These are phyloP conservation scores for Priceomyces medius DNA, from an alignment of 805 yeast genomes.

Conservation along the genomic window DNA sequence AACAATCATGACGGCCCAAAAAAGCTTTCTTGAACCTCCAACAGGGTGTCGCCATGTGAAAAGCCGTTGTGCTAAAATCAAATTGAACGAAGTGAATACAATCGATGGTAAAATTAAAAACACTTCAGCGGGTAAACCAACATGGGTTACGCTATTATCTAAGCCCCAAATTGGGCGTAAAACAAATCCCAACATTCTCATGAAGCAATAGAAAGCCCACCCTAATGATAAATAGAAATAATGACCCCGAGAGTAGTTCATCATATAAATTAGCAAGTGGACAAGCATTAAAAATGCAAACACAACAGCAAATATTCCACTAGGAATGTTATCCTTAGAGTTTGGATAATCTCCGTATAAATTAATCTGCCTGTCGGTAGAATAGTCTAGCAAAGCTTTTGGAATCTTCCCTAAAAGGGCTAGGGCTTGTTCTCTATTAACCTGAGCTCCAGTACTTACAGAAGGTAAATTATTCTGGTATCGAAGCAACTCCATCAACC, in stretches of 20 bases:
- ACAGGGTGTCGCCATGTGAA: constrained; percentile 79
- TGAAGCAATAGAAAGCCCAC: constrained; percentile 50
- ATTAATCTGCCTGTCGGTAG: constrained; percentile 41
- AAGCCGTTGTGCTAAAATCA: constrained; percentile 67
- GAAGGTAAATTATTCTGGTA: constrained; percentile 23
- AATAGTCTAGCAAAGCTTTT: constrained; percentile 31
- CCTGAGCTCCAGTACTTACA: constrained; percentile 28
- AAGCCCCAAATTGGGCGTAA: constrained; percentile 59
- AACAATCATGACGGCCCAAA: constrained; percentile 50
- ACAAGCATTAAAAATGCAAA: constrained; percentile 49
- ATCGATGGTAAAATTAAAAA: constrained; percentile 58
- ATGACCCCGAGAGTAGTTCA: constrained; percentile 57
- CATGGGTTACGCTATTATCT: constrained; percentile 42
- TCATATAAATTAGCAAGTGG: constrained; percentile 46
- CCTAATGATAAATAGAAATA: constrained; percentile 55
- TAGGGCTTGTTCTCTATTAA: constrained; percentile 27
- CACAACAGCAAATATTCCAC: constrained; percentile 54
- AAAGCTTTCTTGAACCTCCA: constrained; percentile 52
- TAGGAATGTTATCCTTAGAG: constrained; percentile 55
- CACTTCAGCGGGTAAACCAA: constrained; percentile 59
- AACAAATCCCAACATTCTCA: constrained; percentile 59
- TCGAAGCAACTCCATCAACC: constrained; percentile 22
- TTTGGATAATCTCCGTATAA: constrained; percentile 64
- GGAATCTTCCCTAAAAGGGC: constrained; percentile 34
- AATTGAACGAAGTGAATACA: constrained; percentile 56